Evolutionary conservation across 192 early-diverging fungal species (phyloP), one percentile per base, ranked within the genome.

Genomic region (Glomus cerebriforme): DNA sequence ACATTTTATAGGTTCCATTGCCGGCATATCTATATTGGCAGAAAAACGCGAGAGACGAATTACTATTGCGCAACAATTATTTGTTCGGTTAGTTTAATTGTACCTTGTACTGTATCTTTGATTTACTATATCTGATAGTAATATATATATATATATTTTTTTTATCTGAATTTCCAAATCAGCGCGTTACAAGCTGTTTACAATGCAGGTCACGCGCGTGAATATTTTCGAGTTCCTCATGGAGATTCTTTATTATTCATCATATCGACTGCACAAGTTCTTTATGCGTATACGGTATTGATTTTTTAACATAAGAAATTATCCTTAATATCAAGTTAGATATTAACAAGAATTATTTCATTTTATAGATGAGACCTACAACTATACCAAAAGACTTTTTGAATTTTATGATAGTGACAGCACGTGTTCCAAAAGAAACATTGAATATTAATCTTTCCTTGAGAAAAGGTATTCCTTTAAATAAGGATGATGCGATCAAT

Each of bases 341-440:
- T 22, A 24, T 29, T 37, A 7, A 34, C 19, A 26, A 24, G 8
- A 58, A 60, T 34, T n/a, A 31, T 69, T 34, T 31, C 29, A 60
- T 26, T 34, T 43, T 22, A n/a, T 78, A 90, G 89, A 88, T 90
- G 84, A 84, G 85, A 83, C 89, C 89, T 9, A 77, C 82, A 3
- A 85, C 89, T 1, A 82, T 90, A 37, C 89, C 89, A 17, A 83
- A 85, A 75, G 89, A 90, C 26, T 90, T 88, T 63, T 82, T 87
- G 59, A 79, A 79, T 13, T 90, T 88, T 79, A 93, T 93, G 91
- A 29, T 92, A 32, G 86, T 90, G 59, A 88, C 88, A 24, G 92
- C 91, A 9, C 85, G 90, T 12, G 87, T 91, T 27, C 88, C 91
- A 12, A 63, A 81, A 47, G 84, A 86, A 37, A 77, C 86, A 0